Base-by-base conservation (phyloP, 257 asterid genomes). In the Phtheirospermum japonicum region DNA sequence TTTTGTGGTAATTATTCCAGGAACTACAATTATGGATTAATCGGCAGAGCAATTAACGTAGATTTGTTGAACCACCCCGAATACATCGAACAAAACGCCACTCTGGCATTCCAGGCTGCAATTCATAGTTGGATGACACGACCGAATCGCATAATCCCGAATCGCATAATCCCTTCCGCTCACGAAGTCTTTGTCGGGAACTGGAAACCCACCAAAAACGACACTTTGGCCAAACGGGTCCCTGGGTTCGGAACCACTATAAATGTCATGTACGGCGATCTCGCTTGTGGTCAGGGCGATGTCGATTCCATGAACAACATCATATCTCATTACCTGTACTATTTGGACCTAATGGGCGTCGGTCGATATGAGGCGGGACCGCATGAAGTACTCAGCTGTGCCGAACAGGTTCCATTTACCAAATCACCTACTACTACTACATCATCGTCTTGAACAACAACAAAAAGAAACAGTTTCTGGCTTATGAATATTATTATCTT, bases 21-120 rank as follows among this genome's bases (percentile, higher is more conserved):
- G 98, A 89, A 89, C 84, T 82, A 71, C 62, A 89, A 89, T 17
- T 92, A 92, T 12, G 94, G 94, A 43, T 63, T 66, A 18, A 62
- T 74, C 18, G 99, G 96, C 23, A 75, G 76, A 17, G 90, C 79
- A 71, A 57, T 92, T 10, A 83, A 87, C 64, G 74, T 49, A 39
- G 99, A 92, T 75, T 61, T 92, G 68, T 60, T 89, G 86, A 75
- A 75, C 83, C 99, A 92, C 75, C 99, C 97, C 0, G 99, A 89
- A 59, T 84, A 89, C 79, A 56, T 92, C 11, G 99, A 92, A 72
- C 96, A 92, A 64, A 92, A 92, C 17, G 97, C 99, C 18, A 92
- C 99, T 51, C 52, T 89, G 31, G 99, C 97, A 48, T 92, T 87
- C 85, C 92, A 82, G 65, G 85, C 96, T 45, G 97, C 96, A n/a